These are phyloP conservation scores for Penicillium dipodomyicola DNA, from an alignment of 495 filamentous ascomycete species.

Conservation along the genomic window DNA sequence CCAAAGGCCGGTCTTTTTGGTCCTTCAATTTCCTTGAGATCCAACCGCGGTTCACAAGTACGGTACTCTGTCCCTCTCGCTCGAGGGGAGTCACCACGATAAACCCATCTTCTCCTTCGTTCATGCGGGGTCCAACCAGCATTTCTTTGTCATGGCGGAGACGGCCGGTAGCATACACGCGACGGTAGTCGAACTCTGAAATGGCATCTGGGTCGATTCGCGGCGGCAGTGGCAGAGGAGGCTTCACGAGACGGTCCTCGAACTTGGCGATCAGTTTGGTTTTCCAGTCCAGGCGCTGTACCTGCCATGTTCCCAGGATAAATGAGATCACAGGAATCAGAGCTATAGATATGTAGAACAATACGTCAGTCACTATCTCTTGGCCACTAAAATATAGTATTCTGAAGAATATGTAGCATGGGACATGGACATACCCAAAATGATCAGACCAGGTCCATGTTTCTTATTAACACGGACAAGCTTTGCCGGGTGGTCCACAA, in stretches of 20 bases:
- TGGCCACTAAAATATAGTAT: not conserved
- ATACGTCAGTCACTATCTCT: constrained; percentile 3
- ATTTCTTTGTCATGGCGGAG: constrained; percentile 91
- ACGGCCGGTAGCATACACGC: constrained; percentile 71
- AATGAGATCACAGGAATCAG: constrained; percentile 91
- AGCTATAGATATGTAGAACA: constrained; percentile 47
- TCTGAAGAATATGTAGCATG: not conserved
- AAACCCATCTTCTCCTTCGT: constrained; percentile 85
- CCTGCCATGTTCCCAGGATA: constrained; percentile 88
- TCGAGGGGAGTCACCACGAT: constrained; percentile 89
- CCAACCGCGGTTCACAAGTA: constrained; percentile 90
- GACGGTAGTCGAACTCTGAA: constrained; percentile 86
- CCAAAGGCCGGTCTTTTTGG: constrained; percentile 57
- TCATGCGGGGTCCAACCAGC: constrained; percentile 86
- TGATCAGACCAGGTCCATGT: constrained; percentile 78
- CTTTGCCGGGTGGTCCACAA: constrained; percentile 79
- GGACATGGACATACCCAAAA: constrained; percentile 60
- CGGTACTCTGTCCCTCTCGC: constrained; percentile 60
- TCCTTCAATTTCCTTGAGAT: constrained; percentile 66
- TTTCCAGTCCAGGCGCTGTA: constrained; percentile 92
- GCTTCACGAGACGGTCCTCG: constrained; percentile 82
- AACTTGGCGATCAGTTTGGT: constrained; percentile 82
- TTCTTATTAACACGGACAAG: constrained; percentile 68
- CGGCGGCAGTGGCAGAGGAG: constrained; percentile 84
- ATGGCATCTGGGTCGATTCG: constrained; percentile 75